These are phyloP conservation scores for Sporothrix inflata DNA, from an alignment of 2,329 filamentous ascomycete genomes.

Conservation along the genomic window DNA sequence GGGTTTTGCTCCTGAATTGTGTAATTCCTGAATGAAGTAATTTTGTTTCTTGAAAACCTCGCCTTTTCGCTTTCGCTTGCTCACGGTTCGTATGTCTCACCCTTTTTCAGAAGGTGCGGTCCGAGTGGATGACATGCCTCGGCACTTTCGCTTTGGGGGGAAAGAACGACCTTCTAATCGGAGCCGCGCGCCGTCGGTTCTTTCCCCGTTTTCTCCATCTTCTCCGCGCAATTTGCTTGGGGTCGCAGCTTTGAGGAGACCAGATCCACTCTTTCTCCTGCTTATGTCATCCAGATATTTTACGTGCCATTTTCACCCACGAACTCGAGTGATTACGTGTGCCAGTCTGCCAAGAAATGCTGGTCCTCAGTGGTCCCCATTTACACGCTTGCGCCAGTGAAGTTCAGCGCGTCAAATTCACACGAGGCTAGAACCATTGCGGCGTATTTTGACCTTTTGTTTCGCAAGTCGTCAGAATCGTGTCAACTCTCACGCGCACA, in stretches of 20 bases:
- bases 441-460: neutral
- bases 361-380: too few relatives aligned
- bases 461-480: neutral
- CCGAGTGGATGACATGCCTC: neutral
- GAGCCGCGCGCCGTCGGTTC: conserved; percentile 29
- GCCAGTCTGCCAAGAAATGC: neutral
- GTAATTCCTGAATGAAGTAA: too few relatives aligned
- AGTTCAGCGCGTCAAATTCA: neutral
- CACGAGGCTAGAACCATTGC: neutral
- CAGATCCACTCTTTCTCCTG: neutral
- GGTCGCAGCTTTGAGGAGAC: neutral
- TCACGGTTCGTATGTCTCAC: neutral
- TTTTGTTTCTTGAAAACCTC: too few relatives aligned
- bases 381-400: neutral
- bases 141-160: neutral
- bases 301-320: neutral
- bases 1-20: too few relatives aligned
- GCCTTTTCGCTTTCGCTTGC: neutral
- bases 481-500: neutral
- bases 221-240: conserved; percentile 1
- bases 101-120: neutral
- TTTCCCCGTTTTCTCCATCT: conserved; percentile 17
- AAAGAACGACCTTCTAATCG: neutral
- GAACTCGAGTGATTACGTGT: neutral
- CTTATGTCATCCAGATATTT: neutral